Evolutionary conservation across 352 stramenopile species (phyloP), one percentile per base, ranked within the genome.

Genomic region (Globisporangium radiosum): DNA sequence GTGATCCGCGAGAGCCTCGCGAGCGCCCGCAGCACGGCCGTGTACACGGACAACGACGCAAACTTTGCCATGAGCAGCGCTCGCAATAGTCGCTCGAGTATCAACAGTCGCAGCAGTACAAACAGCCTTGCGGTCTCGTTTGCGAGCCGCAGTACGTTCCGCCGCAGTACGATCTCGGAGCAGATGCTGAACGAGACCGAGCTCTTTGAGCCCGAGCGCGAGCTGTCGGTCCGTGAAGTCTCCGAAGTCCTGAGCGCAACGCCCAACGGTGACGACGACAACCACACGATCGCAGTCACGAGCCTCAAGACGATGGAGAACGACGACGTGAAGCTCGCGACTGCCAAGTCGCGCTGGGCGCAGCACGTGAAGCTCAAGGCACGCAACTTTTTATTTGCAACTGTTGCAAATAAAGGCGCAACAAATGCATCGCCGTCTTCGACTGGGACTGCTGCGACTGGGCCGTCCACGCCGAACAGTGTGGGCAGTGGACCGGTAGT

Each of bases 341-440:
- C 90, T 14, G 85, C 85, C 38, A 86, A 90, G 51, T 91, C 78
- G 8, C 78, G 85, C 15, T 95, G 85, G 85, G 75, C 85, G 14
- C 83, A 93, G 51, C 85, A 95, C 56, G 84, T 95, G 5, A 92
- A 92, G 65, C 68, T 95, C 17, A 91, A 91, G 40, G 83, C 85
- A 19, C 60, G 75, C 7, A 91, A 81, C 57, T 95, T 95, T 49
- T 52, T 95, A 0, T 87, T 87, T 50, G 73, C 70, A 10, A 85
- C 75, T 3, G 76, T 84, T 36, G 63, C 70, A 15, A 71, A 65
- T 38, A 72, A 72, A 45, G 73, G 56, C 11, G 49, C 49, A 2
- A 6, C 49, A 1, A 10, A 47, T 50, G 62, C 50, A 13, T 48
- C 52, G 36, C 48, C 37, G 25, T 25, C 25, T 25, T 25, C 25